Conservation (phyloP, 2,329 filamentous ascomycete species). For the Hypoxylon sp. region DNA sequence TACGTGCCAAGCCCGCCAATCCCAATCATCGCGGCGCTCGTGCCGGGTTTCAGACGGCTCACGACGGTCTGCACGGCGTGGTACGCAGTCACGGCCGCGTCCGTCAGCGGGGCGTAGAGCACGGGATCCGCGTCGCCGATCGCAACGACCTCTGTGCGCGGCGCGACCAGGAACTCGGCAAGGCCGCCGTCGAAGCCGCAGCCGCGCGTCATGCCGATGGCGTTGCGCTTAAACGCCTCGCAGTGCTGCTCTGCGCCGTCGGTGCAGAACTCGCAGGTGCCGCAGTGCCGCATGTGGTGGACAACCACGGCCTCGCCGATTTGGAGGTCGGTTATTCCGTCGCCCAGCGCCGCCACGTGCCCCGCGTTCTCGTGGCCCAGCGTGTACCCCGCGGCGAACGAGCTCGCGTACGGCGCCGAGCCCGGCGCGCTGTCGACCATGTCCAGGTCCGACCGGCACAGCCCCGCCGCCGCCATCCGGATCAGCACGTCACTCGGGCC, state of each 20-base stretch:
- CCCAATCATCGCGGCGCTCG: slow-evolving; percentile 27
- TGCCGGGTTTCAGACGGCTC: slow-evolving; percentile 31
- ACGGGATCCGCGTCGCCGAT: slow-evolving; percentile 27
- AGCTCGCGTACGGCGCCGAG: slow-evolving; percentile 32
- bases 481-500: slow-evolving; percentile 33
- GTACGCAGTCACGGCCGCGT: slow-evolving; percentile 33
- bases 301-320: slow-evolving; percentile 33
- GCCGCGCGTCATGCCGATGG: slow-evolving; percentile 28
- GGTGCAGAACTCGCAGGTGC: slow-evolving; percentile 34
- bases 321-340: slow-evolving; percentile 21
- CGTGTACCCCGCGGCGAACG: slow-evolving; percentile 28
- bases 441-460: slow-evolving; percentile 34
- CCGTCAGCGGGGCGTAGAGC: slow-evolving; percentile 31
- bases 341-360: slow-evolving; percentile 24
- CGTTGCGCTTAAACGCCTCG: slow-evolving; percentile 29
- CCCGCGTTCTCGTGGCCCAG: slow-evolving; percentile 36
- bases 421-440: slow-evolving; percentile 38
- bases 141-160: slow-evolving; percentile 29
- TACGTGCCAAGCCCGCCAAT: slow-evolving; percentile 33
- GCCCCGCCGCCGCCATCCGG: slow-evolving; percentile 34
- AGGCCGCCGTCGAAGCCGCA: slow-evolving; percentile 31
- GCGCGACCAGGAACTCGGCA: slow-evolving; percentile 30
- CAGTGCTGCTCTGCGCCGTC: slow-evolving; percentile 32
- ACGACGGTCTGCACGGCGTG: slow-evolving; percentile 29
- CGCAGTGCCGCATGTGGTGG: slow-evolving; percentile 35